phyloP scores from a whole-genome alignment of 352 stramenopile species.

The Globisporangium radiosum region DNA sequence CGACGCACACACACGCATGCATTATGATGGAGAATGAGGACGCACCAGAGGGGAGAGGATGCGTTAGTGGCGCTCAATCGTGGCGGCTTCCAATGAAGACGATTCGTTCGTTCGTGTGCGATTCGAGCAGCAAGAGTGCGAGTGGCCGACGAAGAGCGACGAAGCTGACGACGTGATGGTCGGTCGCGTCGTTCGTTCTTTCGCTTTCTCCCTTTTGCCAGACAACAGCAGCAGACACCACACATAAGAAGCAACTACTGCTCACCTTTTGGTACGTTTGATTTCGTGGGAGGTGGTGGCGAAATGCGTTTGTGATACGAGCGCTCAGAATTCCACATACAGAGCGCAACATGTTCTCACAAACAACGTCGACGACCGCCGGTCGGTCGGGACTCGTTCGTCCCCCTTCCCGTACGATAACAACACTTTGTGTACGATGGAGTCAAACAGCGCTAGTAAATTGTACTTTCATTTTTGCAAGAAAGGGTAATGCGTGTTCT shows the following conservation, averaged over 20 bases:
- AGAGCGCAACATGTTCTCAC: conserved; percentile 9
- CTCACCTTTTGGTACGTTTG: too few relatives aligned
- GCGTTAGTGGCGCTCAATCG: too few relatives aligned
- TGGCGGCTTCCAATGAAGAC: too few relatives aligned
- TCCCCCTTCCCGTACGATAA: neutral
- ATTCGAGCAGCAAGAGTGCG: neutral
- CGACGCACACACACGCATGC: neutral
- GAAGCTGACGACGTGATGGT: neutral
- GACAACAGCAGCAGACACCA: neutral
- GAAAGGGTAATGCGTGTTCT: too few relatives aligned
- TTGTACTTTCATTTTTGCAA: too few relatives aligned
- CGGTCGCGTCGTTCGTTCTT: neutral
- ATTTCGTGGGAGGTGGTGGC: neutral
- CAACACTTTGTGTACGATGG: too few relatives aligned
- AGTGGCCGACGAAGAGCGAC: neutral
- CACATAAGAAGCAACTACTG: neutral
- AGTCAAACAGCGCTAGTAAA: too few relatives aligned
- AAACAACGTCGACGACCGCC: conserved; percentile 9
- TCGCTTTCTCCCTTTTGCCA: neutral
- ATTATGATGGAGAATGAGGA: neutral
- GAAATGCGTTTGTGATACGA: neutral
- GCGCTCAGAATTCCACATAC: conserved; percentile 7
- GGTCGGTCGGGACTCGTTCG: conserved; percentile 8
- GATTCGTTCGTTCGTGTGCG: neutral
- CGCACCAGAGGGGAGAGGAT: neutral